Percentiles rank a stretch among this genome's conserved stretches.
Evolutionary conservation across 805 yeast species (phyloP).

Genomic region (Soucietia sequanensis): DNA sequence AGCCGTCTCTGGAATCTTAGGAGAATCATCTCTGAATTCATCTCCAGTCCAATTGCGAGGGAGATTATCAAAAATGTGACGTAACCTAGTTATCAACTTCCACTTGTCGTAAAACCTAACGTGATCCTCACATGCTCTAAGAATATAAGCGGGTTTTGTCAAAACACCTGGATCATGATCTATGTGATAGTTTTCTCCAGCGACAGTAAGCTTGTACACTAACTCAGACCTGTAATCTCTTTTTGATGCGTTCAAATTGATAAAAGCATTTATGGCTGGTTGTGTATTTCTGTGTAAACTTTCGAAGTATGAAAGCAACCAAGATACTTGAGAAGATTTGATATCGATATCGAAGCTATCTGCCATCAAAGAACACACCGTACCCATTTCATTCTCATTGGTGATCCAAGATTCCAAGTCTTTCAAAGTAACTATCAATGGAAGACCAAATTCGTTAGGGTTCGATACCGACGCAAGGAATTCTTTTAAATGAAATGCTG

Average conservation of each 20-base stretch:
- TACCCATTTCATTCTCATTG: conserved; percentile 11
- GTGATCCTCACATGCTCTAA: conserved; percentile 70
- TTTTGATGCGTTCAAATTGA: conserved; percentile 9
- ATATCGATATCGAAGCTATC: conserved; percentile 19
- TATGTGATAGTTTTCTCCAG: conserved; percentile 43
- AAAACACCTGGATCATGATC: conserved; percentile 86
- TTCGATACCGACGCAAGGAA: conserved; percentile 18
- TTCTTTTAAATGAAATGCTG: conserved; percentile 34
- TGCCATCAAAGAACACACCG: conserved; percentile 16
- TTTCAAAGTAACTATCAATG: conserved; percentile 14
- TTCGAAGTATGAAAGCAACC: conserved; percentile 14
- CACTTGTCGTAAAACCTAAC: conserved; percentile 81
- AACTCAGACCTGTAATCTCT: conserved; percentile 28
- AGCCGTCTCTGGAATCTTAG: conserved; percentile 47
- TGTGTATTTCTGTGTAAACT: conserved; percentile 6
- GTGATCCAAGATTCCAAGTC: conserved; percentile 41
- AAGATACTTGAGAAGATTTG: conserved; percentile 16
- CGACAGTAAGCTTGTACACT: conserved; percentile 39
- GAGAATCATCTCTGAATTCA: conserved; percentile 27
- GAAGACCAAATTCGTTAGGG: conserved; percentile 18
- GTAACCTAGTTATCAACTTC: conserved; percentile 76
- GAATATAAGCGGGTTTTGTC: conserved; percentile 82
- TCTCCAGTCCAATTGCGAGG: conserved; percentile 52
- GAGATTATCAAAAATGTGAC: conserved; percentile 65
- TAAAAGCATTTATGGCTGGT: conserved; percentile 17